phyloP scores from a whole-genome alignment of 495 filamentous ascomycete genomes.

The Daldinia grandis region DNA sequence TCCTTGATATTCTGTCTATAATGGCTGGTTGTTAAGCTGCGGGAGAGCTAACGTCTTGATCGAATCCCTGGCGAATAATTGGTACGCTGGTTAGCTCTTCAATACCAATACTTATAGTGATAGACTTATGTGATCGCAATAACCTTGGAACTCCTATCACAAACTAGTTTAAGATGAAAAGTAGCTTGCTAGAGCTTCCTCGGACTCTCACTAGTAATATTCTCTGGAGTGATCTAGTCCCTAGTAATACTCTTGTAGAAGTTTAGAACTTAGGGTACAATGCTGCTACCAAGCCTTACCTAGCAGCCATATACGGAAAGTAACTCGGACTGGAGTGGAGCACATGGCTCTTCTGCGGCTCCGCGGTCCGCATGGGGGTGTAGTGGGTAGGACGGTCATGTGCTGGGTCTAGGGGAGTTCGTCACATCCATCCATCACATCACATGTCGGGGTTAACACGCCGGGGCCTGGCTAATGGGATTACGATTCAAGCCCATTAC shows the following conservation, averaged over 20 bases:
- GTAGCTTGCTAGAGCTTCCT: background rate
- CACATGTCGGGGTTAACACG: constrained; percentile 33
- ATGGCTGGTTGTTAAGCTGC: constrained; percentile 11
- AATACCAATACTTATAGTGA: background rate
- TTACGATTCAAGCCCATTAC: constrained; percentile 18
- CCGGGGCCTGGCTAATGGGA: constrained; percentile 16
- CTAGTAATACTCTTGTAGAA: background rate
- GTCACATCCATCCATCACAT: constrained; percentile 35
- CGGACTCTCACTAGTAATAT: background rate
- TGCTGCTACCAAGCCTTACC: background rate
- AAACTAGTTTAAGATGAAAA: background rate
- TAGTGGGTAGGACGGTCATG: constrained; percentile 30
- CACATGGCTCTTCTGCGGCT: constrained; percentile 24
- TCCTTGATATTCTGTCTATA: constrained; percentile 25
- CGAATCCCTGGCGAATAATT: background rate
- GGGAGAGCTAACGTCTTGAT: background rate
- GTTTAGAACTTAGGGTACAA: background rate
- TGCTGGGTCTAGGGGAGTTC: constrained; percentile 20
- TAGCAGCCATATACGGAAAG: constrained; percentile 24
- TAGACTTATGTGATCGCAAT: background rate
- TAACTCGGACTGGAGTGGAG: constrained; percentile 24
- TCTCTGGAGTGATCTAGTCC: background rate
- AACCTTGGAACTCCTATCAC: background rate
- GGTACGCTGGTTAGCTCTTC: background rate
- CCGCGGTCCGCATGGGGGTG: constrained; percentile 29